These are phyloP conservation scores for Apiotrichum gracile DNA, from an alignment of 1,284 basidiomycete species.

Conservation along the genomic window DNA sequence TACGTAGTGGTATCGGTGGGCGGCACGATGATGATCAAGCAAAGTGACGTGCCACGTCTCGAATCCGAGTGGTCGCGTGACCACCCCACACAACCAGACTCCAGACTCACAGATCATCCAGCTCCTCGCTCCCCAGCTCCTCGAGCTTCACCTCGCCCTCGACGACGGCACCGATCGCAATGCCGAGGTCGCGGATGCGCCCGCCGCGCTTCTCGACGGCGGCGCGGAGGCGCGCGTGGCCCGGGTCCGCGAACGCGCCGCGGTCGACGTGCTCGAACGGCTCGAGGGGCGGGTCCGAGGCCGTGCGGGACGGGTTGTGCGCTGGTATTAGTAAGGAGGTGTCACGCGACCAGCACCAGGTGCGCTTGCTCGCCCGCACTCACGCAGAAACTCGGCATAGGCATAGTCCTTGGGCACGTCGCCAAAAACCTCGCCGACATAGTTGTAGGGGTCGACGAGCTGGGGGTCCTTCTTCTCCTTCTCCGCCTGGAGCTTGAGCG, in stretches of 20 bases:
- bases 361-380: slow-evolving; percentile 2
- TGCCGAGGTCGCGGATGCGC: slow-evolving; percentile 45
- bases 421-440: slow-evolving; percentile 39
- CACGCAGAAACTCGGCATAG: slow-evolving; percentile 34
- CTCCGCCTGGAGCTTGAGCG: neutral
- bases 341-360: neutral
- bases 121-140: slow-evolving; percentile 46
- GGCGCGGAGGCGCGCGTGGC: slow-evolving; percentile 33
- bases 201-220: slow-evolving; percentile 42
- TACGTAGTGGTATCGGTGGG: too few species aligned
- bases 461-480: slow-evolving; percentile 6
- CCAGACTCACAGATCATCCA: slow-evolving; percentile 50
- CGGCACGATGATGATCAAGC: too few species aligned
- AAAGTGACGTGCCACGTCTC: too few species aligned
- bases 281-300: slow-evolving; percentile 47
- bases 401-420: slow-evolving; percentile 28
- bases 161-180: slow-evolving; percentile 47
- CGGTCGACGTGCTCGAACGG: slow-evolving; percentile 60
- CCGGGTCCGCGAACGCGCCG: slow-evolving; percentile 50
- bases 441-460: slow-evolving; percentile 42
- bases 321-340: slow-evolving; percentile 13
- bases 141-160: slow-evolving; percentile 49
- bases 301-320: slow-evolving; percentile 29
- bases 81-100: too few species aligned
- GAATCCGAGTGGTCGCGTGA: too few species aligned